Conservation (phyloP, 805 yeast genomes). For the Starmerella tilneyi region DNA sequence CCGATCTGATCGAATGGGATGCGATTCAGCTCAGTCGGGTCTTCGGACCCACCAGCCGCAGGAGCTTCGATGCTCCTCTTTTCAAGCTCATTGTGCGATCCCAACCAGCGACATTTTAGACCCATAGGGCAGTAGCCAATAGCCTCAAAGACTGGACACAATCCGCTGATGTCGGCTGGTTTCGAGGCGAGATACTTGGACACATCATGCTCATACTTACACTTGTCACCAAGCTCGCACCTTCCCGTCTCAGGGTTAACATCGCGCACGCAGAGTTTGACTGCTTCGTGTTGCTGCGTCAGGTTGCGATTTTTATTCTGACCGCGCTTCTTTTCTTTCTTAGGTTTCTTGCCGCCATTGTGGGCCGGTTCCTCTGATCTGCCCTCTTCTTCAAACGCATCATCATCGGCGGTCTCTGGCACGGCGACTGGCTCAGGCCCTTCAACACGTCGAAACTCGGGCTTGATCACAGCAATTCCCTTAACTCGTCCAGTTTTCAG, state of each 20-base stretch:
- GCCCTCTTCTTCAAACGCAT: conserved; percentile 22
- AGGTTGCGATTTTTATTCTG: conserved; percentile 26
- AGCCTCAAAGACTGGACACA: conserved; percentile 73
- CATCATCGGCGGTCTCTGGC: conserved; percentile 10
- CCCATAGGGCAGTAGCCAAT: conserved; percentile 91
- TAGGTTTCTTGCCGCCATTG: conserved; percentile 9
- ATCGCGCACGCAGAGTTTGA: conserved; percentile 23
- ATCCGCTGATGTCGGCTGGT: conserved; percentile 60
- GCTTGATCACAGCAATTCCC: conserved; percentile 27
- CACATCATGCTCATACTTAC: conserved; percentile 71
- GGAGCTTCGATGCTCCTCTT: neutral
- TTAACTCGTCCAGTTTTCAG: conserved; percentile 22
- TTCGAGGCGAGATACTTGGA: conserved; percentile 53
- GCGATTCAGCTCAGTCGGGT: conserved; percentile 17
- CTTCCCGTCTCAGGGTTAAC: conserved; percentile 14
- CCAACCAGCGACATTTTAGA: conserved; percentile 81
- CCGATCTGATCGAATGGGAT: conserved; percentile 10
- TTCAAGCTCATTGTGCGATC: conserved; percentile 41
- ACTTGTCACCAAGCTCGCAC: conserved; percentile 54
- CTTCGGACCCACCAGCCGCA: conserved; percentile 8
- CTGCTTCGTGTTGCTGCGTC: conserved; percentile 22
- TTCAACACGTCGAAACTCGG: conserved; percentile 17
- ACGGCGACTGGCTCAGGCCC: conserved; percentile 1
- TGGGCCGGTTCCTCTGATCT: conserved; percentile 17
- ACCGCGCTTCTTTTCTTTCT: conserved; percentile 24